phyloP scores from a whole-genome alignment of 2,329 filamentous ascomycete genomes.

The Colletotrichum costaricense region DNA sequence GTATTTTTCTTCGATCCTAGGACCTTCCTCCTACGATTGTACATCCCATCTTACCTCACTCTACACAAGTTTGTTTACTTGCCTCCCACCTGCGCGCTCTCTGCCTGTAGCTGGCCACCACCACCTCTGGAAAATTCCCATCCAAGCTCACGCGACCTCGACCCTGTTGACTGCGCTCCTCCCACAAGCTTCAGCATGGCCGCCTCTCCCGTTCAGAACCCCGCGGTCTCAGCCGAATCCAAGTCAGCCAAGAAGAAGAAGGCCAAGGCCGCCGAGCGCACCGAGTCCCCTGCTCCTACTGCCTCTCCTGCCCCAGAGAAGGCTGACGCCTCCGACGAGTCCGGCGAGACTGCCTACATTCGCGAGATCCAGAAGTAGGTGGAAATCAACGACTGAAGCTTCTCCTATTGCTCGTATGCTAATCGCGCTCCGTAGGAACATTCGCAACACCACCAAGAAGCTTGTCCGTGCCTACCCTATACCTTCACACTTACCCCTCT shows the following conservation, averaged over 20 bases:
- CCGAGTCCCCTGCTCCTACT: constrained; percentile 66
- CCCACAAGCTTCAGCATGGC: constrained; percentile 63
- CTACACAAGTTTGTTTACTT: constrained; percentile 17
- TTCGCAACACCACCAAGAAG: constrained; percentile 95
- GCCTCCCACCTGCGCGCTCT: constrained; percentile 5
- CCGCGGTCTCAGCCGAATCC: constrained; percentile 69
- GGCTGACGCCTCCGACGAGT: constrained; percentile 68
- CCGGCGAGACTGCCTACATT: constrained; percentile 81
- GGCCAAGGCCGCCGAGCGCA: constrained; percentile 63
- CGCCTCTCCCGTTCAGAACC: constrained; percentile 70
- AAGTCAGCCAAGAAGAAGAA: constrained; percentile 79
- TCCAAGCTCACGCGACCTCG: constrained; percentile 26
- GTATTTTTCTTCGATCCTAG: constrained; percentile 27
- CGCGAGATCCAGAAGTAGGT: constrained; percentile 90
- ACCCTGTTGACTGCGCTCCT: constrained; percentile 22
- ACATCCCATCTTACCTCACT: constrained; percentile 23
- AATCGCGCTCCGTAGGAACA: constrained; percentile 68
- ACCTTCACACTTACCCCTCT: neutral
- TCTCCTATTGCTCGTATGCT: constrained; percentile 1
- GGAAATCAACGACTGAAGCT: constrained; percentile 32
- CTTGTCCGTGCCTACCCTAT: constrained; percentile 70
- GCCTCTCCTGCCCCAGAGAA: constrained; percentile 60
- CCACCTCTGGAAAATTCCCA: constrained; percentile 26
- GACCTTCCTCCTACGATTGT: neutral
- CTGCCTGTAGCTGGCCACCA: constrained; percentile 20